A percentile compares a stretch with the other conserved stretches of the same genome.
Conservation (phyloP, 176 grass and related monocot species). For the Hsuehochloa calcarea region DNA sequence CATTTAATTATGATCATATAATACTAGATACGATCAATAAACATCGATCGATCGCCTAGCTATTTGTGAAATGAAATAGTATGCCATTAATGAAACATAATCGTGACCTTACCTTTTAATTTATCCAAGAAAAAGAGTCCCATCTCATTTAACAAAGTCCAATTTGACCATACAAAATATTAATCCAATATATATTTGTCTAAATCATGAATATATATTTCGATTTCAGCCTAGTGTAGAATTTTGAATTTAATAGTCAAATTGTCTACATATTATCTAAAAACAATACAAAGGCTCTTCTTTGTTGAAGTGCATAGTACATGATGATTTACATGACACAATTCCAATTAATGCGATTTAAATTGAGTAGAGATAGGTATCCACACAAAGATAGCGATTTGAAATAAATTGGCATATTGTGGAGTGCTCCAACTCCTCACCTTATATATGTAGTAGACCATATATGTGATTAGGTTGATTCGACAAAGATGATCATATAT, state of each 20-base stretch:
- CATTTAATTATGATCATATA: too few species aligned
- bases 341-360: neutral
- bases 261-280: neutral
- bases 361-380: constrained; percentile 17
- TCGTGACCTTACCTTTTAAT: neutral
- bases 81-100: neutral
- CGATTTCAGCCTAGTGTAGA: neutral
- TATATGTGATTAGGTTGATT: too few species aligned
- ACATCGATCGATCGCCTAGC: too few species aligned
- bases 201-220: neutral
- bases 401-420: constrained; percentile 10
- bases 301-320: neutral
- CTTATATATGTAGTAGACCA: too few species aligned
- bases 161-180: neutral
- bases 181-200: neutral
- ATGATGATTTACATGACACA: constrained; percentile 14
- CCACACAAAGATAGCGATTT: neutral
- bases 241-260: too few species aligned
- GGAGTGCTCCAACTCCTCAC: too few species aligned
- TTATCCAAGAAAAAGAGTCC: neutral
- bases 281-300: neutral
- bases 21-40: too few species aligned
- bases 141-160: neutral
- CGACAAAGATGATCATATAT: too few species aligned
- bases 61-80: neutral